Evolutionary conservation across 1,284 basidiomycete species (phyloP).

Genomic region (Stygiomarasmius scandens): DNA sequence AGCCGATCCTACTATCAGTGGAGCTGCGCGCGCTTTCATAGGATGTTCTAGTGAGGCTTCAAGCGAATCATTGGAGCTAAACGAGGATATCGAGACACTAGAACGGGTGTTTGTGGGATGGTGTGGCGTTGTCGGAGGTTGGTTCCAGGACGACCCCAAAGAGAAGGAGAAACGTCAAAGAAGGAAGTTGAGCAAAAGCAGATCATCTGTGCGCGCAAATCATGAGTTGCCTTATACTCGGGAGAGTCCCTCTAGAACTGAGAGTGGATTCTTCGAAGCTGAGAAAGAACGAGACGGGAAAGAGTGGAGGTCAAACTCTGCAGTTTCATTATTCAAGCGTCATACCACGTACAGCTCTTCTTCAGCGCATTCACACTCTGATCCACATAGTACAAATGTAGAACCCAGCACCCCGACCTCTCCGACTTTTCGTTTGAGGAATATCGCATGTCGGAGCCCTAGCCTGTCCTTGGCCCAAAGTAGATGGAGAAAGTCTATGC

Average conservation of each 20-base stretch:
- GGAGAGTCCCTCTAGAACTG: not conserved
- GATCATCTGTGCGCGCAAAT: not conserved
- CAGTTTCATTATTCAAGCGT: not conserved
- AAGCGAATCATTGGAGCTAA: conserved; percentile 27
- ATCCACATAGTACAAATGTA: not conserved
- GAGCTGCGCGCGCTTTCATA: conserved; percentile 58
- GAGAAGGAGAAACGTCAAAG: conserved; percentile 14
- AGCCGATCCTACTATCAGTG: conserved; percentile 62
- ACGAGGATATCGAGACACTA: conserved; percentile 51
- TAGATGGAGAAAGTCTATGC: not conserved
- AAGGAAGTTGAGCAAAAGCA: conserved; percentile 25
- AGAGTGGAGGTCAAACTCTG: not conserved
- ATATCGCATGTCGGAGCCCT: not conserved
- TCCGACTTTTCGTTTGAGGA: not conserved
- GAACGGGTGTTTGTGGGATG: conserved; percentile 55
- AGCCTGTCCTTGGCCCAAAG: not conserved
- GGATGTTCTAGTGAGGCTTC: conserved; percentile 28
- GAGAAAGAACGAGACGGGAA: not conserved
- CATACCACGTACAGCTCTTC: not conserved
- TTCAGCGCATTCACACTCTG: not conserved
- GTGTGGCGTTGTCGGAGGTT: conserved; percentile 62
- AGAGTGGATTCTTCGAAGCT: not conserved
- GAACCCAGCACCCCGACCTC: not conserved
- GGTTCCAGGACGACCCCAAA: conserved; percentile 40
- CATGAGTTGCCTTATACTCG: not conserved